Base-by-base conservation (phyloP, 78 protist species). In the Diacronema lutheri region DNA sequence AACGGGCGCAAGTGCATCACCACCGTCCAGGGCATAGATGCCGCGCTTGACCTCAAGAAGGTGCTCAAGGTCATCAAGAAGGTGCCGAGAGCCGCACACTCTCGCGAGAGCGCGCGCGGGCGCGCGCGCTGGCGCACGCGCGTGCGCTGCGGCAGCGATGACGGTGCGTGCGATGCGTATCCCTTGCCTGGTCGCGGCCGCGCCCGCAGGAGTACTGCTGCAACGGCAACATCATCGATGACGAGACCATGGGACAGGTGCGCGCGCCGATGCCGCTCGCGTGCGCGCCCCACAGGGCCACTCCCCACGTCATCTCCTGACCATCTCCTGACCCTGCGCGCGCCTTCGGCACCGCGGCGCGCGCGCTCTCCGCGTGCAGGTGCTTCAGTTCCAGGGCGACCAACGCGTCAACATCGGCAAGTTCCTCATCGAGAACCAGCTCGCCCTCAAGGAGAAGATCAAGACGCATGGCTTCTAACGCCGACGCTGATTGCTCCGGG, bases 1-100 rank as follows among this genome's bases (percentile, higher is more conserved):
- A 93, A 89, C 62, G 95, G 93, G 3, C 86, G 93, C 57, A 87
- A 87, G 68, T 69, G 76, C 60, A 81, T 87, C 73, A 87, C 90
- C 21, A 83, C 90, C 4, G 81, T 87, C 14, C 85, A 87, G 71
- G 86, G 86, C 9, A 61, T 87, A 33, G 20, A 57, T 73, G 71
- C 85, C 9, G 55, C 71, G 21, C 62, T 87, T 12, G 79, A 81
- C 81, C n/a, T 55, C 55, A 65, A 84, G 40, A 56, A 61, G 58
- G 38, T 87, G 29, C 9, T 65, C 23, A 56, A 65, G 38, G 86
- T 9, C 20, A 35, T 87, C 81, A 62, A 72, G 69, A 83, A 87
- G 84, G n/a, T 0, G 61, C 41, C 11, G 40, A 37, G 50, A 44
- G 7, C 50, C 50, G 7, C 50, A 7, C 50, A 44, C 16, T 7